Evolutionary conservation across 177 flowering plant genomes (phyloP).

Genomic region (Tripterygium wilfordii): DNA sequence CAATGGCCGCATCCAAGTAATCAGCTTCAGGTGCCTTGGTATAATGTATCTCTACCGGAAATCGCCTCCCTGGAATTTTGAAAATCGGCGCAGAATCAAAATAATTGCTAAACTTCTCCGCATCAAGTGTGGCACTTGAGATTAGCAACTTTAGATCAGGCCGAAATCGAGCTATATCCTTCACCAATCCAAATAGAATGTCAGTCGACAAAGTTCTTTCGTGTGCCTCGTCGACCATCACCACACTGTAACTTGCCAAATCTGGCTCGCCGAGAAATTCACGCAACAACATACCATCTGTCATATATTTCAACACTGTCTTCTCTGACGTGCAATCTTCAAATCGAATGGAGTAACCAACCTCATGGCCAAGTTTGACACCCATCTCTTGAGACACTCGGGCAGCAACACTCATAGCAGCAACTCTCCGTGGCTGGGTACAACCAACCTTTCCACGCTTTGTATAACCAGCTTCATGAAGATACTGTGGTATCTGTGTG

Average conservation of each 20-base stretch:
- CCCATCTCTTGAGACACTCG: constrained; percentile 99
- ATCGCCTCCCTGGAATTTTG: constrained; percentile 94
- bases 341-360: constrained; percentile 96
- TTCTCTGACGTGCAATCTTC: constrained; percentile 98
- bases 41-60: constrained; percentile 84
- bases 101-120: constrained; percentile 95
- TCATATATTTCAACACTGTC: constrained; percentile 94
- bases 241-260: constrained; percentile 84
- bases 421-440: constrained; percentile 97
- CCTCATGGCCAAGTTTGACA: constrained; percentile 99
- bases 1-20: constrained; percentile 94
- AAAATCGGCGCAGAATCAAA: constrained; percentile 94
- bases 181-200: constrained; percentile 87
- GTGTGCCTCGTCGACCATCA: constrained; percentile 99
- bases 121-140: constrained; percentile 98
- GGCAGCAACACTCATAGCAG: constrained; percentile 99
- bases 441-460: constrained; percentile 91
- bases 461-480: constrained; percentile 95
- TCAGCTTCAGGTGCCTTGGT: constrained; percentile 98
- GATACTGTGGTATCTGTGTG: constrained; percentile 96
- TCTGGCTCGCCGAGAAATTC: constrained; percentile 98
- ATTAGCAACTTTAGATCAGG: constrained; percentile 88
- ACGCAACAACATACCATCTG: constrained; percentile 94
- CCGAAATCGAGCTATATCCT: constrained; percentile 95
- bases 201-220: constrained; percentile 97